Conservation (phyloP, 352 stramenopile genomes). For the Pythium grandisporangium region DNA sequence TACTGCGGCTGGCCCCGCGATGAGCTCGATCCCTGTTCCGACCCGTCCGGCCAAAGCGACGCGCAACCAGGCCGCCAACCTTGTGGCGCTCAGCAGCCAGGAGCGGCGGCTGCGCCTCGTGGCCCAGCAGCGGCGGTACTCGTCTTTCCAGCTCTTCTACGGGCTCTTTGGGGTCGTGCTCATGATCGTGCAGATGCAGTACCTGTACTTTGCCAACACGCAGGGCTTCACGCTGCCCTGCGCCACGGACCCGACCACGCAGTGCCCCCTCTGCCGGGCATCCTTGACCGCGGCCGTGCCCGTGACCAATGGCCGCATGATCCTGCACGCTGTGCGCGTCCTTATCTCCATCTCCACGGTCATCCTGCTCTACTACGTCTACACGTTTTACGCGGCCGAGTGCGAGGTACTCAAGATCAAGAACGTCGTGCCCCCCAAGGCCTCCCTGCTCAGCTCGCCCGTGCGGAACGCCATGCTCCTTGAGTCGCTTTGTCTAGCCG, state of each 20-base stretch:
- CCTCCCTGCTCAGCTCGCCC: slow-evolving; percentile 50
- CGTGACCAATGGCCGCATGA: slow-evolving; percentile 42
- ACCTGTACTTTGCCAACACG: slow-evolving; percentile 62
- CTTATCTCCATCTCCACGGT: slow-evolving; percentile 58
- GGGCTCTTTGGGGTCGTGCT: slow-evolving; percentile 49
- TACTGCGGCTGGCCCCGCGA: slow-evolving; percentile 8
- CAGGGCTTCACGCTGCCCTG: slow-evolving; percentile 21
- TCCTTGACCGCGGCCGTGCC: slow-evolving; percentile 20
- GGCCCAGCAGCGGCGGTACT: slow-evolving; percentile 27
- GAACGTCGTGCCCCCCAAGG: slow-evolving; percentile 65
- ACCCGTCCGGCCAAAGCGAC: slow-evolving; percentile 3
- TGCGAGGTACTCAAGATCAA: slow-evolving; percentile 75
- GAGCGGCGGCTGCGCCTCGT: slow-evolving; percentile 46
- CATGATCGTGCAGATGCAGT: slow-evolving; percentile 73
- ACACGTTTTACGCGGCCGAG: slow-evolving; percentile 53
- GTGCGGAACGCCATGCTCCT: slow-evolving; percentile 32
- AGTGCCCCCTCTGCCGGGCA: slow-evolving; percentile 31
- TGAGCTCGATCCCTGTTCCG: slow-evolving; percentile 3
- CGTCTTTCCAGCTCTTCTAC: slow-evolving; percentile 64
- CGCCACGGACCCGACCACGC: slow-evolving; percentile 12
- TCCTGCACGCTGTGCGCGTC: slow-evolving; percentile 49
- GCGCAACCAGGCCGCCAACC: slow-evolving; percentile 18
- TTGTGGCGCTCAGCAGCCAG: slow-evolving; percentile 28
- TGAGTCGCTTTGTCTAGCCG: slow-evolving; percentile 34
- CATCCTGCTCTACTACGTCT: slow-evolving; percentile 65